A percentile compares a stretch with the other conserved stretches of the same genome.
phyloP scores from a whole-genome alignment of 1,139 yeast species.

The Suhomyces ambrosiae region DNA sequence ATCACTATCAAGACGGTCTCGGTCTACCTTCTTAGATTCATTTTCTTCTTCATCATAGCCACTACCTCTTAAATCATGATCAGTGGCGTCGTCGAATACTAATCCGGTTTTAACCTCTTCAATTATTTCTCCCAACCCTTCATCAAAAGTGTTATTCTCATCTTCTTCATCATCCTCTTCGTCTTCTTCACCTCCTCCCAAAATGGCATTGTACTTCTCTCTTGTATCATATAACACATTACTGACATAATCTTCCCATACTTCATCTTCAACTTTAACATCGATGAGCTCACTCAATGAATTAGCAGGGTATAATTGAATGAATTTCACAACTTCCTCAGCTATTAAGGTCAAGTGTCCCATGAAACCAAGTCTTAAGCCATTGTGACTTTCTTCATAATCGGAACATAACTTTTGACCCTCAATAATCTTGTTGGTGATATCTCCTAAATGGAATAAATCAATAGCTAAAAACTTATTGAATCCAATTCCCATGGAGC shows the following conservation, averaged over 20 bases:
- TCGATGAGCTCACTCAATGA: constrained; percentile 62
- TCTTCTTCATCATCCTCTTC: constrained; percentile 38
- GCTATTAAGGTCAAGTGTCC: constrained; percentile 95
- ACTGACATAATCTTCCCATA: constrained; percentile 85
- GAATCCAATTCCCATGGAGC: constrained; percentile 88
- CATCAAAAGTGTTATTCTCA: constrained; percentile 50
- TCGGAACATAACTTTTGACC: constrained; percentile 80
- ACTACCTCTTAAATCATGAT: constrained; percentile 32
- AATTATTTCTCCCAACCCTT: constrained; percentile 51
- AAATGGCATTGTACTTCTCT: constrained; percentile 91
- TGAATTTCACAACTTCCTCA: constrained; percentile 95
- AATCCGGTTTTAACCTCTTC: constrained; percentile 42
- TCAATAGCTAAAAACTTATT: constrained; percentile 88
- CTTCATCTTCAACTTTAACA: constrained; percentile 56
- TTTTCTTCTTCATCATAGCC: constrained; percentile 33
- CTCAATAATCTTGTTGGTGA: constrained; percentile 75
- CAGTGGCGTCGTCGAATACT: constrained; percentile 38
- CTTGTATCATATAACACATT: constrained; percentile 84
- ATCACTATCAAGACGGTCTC: constrained; percentile 21
- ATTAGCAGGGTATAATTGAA: constrained; percentile 69
- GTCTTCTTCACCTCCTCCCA: constrained; percentile 68
- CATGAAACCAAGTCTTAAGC: constrained; percentile 89
- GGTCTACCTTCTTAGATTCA: constrained; percentile 24
- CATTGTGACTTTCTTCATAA: constrained; percentile 60
- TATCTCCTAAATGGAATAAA: constrained; percentile 74